These are phyloP conservation scores for Jacaranda copaia DNA, from an alignment of 257 asterid genomes.

Conservation along the genomic window DNA sequence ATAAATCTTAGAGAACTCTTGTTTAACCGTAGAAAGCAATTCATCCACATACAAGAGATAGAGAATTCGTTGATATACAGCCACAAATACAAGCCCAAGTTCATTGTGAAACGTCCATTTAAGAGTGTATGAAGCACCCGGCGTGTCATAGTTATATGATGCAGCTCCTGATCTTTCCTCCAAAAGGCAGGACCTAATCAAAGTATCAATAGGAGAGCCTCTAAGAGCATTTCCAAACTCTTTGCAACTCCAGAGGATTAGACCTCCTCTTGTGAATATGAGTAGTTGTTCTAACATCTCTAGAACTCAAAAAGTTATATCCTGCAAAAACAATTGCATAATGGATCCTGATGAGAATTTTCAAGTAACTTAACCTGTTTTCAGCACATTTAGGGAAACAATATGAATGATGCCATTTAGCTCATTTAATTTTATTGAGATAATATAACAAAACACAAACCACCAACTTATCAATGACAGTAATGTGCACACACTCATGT, in stretches of 20 bases:
- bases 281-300: conserved; percentile 90
- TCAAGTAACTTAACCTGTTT: background rate
- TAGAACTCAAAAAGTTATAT: conserved; percentile 34
- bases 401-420: background rate
- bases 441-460: background rate
- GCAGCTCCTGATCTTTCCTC: conserved; percentile 97
- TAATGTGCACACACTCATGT: background rate
- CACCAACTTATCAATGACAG: background rate
- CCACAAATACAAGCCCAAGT: conserved; percentile 95
- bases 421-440: no score
- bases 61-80: conserved; percentile 90
- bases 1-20: conserved; percentile 72
- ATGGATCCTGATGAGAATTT: conserved; percentile 6
- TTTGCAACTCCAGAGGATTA: conserved; percentile 98
- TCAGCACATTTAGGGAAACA: conserved; percentile 1
- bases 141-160: conserved; percentile 82
- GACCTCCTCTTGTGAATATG: conserved; percentile 93
- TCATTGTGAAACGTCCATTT: conserved; percentile 98
- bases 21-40: conserved; percentile 87
- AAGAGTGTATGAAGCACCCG: conserved; percentile 92
- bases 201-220: conserved; percentile 90
- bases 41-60: conserved; percentile 95
- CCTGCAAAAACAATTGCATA: conserved; percentile 49
- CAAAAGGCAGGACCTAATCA: conserved; percentile 95
- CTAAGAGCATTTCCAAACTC: conserved; percentile 95